These are phyloP conservation scores for Tagetes patula DNA, from an alignment of 129 eudicot genomes.

Conservation along the genomic window DNA sequence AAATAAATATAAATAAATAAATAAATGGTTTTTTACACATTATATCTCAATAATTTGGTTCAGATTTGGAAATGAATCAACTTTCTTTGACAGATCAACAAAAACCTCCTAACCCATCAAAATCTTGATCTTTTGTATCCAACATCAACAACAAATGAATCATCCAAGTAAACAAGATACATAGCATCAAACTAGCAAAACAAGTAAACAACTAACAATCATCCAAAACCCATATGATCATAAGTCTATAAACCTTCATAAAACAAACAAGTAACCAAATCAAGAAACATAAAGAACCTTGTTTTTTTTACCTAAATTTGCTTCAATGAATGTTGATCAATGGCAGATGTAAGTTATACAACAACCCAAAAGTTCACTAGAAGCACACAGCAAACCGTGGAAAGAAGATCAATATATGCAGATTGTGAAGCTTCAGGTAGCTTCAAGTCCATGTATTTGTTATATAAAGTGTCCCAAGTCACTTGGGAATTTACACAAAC, in stretches of 20 bases:
- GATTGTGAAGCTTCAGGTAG: constrained; percentile 34
- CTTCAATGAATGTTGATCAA: constrained; percentile 27
- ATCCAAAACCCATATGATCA: neutral
- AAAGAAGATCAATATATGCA: constrained; percentile 11
- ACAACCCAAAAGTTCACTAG: constrained; percentile 19
- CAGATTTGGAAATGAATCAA: constrained; percentile 17
- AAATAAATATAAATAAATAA: neutral
- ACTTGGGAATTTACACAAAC: constrained; percentile 29
- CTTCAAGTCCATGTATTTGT: constrained; percentile 40
- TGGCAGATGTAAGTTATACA: constrained; percentile 24
- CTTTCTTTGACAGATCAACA: constrained; percentile 23
- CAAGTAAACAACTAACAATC: constrained; percentile 20
- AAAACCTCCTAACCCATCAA: constrained; percentile 22
- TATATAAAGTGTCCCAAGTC: constrained; percentile 13
- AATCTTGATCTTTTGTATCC: constrained; percentile 5
- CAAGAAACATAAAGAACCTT: constrained; percentile 22
- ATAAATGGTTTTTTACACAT: neutral
- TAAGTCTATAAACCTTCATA: neutral
- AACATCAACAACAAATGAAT: neutral
- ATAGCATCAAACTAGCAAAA: neutral
- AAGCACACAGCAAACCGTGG: constrained; percentile 22
- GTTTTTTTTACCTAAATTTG: constrained; percentile 24
- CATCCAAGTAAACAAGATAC: neutral
- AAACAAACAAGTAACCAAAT: neutral
- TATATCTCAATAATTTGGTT: constrained; percentile 19